Evolutionary conservation across 176 grass and related monocot genomes (phyloP).

Genomic region (Juncus inflexus): DNA sequence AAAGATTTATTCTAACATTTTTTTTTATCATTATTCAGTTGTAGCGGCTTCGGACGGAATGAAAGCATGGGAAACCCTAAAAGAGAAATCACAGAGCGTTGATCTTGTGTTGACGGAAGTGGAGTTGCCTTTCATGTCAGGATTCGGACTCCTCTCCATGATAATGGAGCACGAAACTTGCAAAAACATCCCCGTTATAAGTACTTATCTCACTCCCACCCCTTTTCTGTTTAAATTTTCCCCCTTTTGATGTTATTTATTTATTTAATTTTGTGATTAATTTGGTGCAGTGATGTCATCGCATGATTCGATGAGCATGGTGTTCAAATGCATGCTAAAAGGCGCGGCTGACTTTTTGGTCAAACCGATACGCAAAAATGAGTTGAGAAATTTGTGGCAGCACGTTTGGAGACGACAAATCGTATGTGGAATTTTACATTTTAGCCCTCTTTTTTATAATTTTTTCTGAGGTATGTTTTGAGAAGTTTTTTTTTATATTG

Average conservation of each 20-base stretch:
- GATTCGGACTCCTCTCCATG: slow-evolving; percentile 76
- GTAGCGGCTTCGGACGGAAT: slow-evolving; percentile 57
- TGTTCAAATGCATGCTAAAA: slow-evolving; percentile 99
- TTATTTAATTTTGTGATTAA: slow-evolving; percentile 9
- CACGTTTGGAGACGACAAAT: slow-evolving; percentile 98
- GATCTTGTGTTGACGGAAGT: slow-evolving; percentile 96
- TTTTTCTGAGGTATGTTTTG: background rate
- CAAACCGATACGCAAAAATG: slow-evolving; percentile 94
- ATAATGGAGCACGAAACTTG: slow-evolving; percentile 88
- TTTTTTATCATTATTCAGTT: slow-evolving; percentile 38
- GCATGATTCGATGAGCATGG: slow-evolving; percentile 83
- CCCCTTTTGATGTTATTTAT: slow-evolving; percentile 6
- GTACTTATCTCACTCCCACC: slow-evolving; percentile 36
- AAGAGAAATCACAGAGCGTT: slow-evolving; percentile 77
- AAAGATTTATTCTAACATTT: slow-evolving; percentile 6
- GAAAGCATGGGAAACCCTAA: slow-evolving; percentile 81
- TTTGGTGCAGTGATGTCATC: slow-evolving; percentile 96
- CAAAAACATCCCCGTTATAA: slow-evolving; percentile 99
- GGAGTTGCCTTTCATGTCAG: slow-evolving; percentile 82
- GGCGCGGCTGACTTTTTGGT: slow-evolving; percentile 95
- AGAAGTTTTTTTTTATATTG: slow-evolving; percentile 3
- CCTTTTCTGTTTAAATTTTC: background rate
- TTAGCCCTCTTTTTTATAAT: slow-evolving; percentile 5
- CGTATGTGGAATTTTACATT: slow-evolving; percentile 35
- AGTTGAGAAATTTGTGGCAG: slow-evolving; percentile 91